Evolutionary conservation across 495 filamentous ascomycete genomes (phyloP).

Genomic region (Jackrogersella minutella): DNA sequence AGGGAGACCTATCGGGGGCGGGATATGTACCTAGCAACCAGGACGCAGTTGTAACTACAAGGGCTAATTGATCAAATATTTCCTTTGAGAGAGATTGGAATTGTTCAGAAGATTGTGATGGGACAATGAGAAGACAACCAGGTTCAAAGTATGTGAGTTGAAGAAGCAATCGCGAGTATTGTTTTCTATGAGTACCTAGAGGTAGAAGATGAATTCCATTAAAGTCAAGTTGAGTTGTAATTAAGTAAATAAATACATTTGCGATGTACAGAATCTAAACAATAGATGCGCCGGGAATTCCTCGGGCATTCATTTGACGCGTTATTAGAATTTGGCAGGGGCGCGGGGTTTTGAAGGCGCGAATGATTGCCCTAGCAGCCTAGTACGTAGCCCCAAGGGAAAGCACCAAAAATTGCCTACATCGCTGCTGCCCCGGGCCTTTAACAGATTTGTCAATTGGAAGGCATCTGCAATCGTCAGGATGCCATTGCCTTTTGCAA

Average conservation of each 20-base stretch:
- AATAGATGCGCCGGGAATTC: constrained; percentile 15
- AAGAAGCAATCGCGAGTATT: background rate
- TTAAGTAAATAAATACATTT: constrained; percentile 6
- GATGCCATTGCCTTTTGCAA: background rate
- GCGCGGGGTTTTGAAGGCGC: constrained; percentile 10
- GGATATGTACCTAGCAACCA: background rate
- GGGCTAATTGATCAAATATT: background rate
- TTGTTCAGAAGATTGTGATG: too few relatives aligned
- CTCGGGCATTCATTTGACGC: constrained; percentile 18
- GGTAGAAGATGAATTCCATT: background rate
- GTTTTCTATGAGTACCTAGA: too few relatives aligned
- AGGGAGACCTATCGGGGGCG: background rate
- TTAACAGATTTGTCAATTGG: too few relatives aligned
- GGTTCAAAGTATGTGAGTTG: background rate
- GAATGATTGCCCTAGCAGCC: background rate
- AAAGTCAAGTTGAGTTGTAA: background rate
- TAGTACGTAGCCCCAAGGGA: too few relatives aligned
- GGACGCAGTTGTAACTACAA: background rate
- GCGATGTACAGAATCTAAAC: background rate
- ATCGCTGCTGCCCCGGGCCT: too few relatives aligned
- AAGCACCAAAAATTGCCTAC: too few relatives aligned
- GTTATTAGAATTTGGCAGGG: constrained; percentile 20
- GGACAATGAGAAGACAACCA: background rate
- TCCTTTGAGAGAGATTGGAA: background rate
- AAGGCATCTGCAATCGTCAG: background rate